phyloP scores from a whole-genome alignment of 2,329 filamentous ascomycete species.

The Alternaria dauci region DNA sequence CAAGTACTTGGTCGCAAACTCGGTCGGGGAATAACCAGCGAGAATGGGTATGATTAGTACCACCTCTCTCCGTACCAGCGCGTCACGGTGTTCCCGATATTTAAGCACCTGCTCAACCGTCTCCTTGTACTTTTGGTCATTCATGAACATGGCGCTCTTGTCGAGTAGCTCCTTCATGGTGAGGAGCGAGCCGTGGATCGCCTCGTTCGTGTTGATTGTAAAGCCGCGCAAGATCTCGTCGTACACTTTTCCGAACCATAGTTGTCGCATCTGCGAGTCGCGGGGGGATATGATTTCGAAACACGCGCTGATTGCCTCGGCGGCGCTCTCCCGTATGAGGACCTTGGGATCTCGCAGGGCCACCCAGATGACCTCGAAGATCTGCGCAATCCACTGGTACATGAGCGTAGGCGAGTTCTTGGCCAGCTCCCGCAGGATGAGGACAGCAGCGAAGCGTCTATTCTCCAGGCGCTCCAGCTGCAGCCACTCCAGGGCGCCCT shows the following conservation, averaged over 20 bases:
- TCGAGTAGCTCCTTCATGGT: slow-evolving; percentile 92
- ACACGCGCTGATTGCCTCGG: slow-evolving; percentile 91
- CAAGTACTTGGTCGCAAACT: slow-evolving; percentile 86
- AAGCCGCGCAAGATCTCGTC: slow-evolving; percentile 83
- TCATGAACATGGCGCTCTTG: slow-evolving; percentile 99
- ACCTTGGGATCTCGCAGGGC: slow-evolving; percentile 89
- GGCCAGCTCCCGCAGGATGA: slow-evolving; percentile 88
- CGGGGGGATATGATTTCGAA: slow-evolving; percentile 95
- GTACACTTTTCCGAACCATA: slow-evolving; percentile 92
- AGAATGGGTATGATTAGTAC: slow-evolving; percentile 91
- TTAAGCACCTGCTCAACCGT: slow-evolving; percentile 92
- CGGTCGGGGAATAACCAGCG: slow-evolving; percentile 88
- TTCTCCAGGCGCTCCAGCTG: slow-evolving; percentile 95
- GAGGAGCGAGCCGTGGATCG: slow-evolving; percentile 90
- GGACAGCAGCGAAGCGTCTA: slow-evolving; percentile 88
- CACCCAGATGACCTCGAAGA: slow-evolving; percentile 96
- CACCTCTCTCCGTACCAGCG: slow-evolving; percentile 86
- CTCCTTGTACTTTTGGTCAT: slow-evolving; percentile 83
- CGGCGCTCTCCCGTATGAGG: slow-evolving; percentile 89
- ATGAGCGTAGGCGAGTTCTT: slow-evolving; percentile 93
- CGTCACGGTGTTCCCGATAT: slow-evolving; percentile 91
- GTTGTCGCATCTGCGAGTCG: slow-evolving; percentile 84
- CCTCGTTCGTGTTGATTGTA: slow-evolving; percentile 78
- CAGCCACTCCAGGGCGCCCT: slow-evolving; percentile 94
- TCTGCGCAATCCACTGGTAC: slow-evolving; percentile 92